Percentiles rank a stretch among this genome's conserved stretches.
Conservation (phyloP, 495 filamentous ascomycete species). For the Hyphodiscus hymeniophilus region DNA sequence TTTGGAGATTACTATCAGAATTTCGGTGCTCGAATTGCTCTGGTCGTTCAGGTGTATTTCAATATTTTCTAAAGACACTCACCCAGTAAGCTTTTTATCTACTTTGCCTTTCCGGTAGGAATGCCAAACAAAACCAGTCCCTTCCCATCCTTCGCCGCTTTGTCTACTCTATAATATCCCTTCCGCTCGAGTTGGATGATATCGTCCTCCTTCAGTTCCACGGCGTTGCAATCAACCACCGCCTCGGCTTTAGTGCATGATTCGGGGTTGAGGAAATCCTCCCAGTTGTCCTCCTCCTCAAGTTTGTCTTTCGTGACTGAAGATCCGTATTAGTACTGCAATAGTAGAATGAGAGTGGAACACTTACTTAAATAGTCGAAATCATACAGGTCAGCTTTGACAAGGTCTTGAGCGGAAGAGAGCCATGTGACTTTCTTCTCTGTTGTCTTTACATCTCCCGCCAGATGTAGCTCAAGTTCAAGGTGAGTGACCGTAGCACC, state of each 20-base stretch:
- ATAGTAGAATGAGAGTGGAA: no score
- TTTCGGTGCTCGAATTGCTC: no score
- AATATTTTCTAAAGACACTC: no score
- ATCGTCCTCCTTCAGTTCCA: slow-evolving; percentile 56
- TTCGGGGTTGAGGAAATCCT: slow-evolving; percentile 60
- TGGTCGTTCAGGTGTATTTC: no score
- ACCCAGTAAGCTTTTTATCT: slow-evolving; percentile 13
- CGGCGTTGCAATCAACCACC: slow-evolving; percentile 66
- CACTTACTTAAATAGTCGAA: slow-evolving; percentile 57
- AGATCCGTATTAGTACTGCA: no score
- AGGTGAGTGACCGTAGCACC: slow-evolving; percentile 48
- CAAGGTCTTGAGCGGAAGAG: slow-evolving; percentile 54
- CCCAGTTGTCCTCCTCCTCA: slow-evolving; percentile 60
- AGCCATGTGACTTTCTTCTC: slow-evolving; percentile 83
- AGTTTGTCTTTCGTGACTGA: slow-evolving; percentile 68
- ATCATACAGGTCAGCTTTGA: slow-evolving; percentile 64
- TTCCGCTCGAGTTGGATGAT: slow-evolving; percentile 83
- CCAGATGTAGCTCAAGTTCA: slow-evolving; percentile 66
- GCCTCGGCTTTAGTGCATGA: slow-evolving; percentile 59
- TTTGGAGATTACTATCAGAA: no score
- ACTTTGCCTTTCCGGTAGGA: slow-evolving; percentile 53
- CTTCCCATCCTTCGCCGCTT: slow-evolving; percentile 30
- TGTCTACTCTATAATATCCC: slow-evolving; percentile 67
- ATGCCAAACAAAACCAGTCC: slow-evolving; percentile 60
- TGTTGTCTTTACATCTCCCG: slow-evolving; percentile 78